Percentiles rank a stretch among this genome's conserved stretches.
Conservation (phyloP, 129 eudicot genomes). For the Smallanthus sonchifolius region DNA sequence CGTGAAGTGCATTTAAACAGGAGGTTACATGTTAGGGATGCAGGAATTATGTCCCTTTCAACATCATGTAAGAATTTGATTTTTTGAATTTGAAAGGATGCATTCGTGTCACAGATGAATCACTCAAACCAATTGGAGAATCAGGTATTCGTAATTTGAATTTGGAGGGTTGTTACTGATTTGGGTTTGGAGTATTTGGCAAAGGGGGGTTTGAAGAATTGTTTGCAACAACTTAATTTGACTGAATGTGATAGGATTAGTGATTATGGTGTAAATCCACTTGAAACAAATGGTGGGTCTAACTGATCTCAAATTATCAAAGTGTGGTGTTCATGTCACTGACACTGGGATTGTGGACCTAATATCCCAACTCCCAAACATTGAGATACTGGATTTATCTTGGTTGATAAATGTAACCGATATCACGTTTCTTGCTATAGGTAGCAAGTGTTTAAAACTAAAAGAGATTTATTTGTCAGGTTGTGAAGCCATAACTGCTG, state of each 20-base stretch:
- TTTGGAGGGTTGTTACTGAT: constrained; percentile 9
- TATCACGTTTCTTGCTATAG: background rate
- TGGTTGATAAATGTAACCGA: constrained; percentile 17
- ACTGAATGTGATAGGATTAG: constrained; percentile 1
- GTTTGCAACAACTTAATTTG: background rate
- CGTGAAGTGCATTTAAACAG: background rate
- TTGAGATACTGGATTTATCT: constrained; percentile 6
- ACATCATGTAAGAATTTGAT: background rate
- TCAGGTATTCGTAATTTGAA: background rate
- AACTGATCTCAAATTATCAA: background rate
- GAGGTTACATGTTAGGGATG: constrained; percentile 21
- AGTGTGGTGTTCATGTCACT: constrained; percentile 10
- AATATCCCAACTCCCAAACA: background rate
- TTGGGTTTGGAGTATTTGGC: constrained; percentile 16
- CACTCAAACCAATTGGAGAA: constrained; percentile 20
- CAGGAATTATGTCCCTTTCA: constrained; percentile 7
- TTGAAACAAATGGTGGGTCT: constrained; percentile 13
- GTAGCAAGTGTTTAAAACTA: background rate
- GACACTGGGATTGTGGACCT: background rate
- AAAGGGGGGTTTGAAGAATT: background rate
- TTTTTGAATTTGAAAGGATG: background rate
- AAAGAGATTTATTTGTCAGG: constrained; percentile 6
- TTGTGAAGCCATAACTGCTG: constrained; percentile 3
- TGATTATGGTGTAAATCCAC: background rate
- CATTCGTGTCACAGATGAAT: background rate